These are phyloP conservation scores for Ogataea parapolymorpha DNA, from an alignment of 805 yeast species.

Conservation along the genomic window DNA sequence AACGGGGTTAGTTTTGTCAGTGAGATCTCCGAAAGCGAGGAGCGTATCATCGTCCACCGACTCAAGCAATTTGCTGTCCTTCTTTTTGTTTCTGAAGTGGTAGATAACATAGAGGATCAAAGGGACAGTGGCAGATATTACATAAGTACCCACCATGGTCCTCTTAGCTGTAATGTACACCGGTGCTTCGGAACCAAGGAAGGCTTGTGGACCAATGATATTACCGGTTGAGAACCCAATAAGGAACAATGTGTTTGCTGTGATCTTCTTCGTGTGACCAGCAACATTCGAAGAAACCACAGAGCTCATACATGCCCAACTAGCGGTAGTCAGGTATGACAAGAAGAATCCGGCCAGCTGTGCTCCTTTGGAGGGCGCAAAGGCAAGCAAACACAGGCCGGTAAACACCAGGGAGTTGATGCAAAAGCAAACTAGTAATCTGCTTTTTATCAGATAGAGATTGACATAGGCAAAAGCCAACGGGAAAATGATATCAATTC, in stretches of 20 bases:
- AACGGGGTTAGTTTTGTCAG: constrained; percentile 49
- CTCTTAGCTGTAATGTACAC: constrained; percentile 38
- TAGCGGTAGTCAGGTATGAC: constrained; percentile 24
- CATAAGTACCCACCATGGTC: constrained; percentile 31
- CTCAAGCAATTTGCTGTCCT: background rate
- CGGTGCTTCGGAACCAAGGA: constrained; percentile 42
- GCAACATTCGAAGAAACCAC: constrained; percentile 46
- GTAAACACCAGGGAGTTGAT: constrained; percentile 23
- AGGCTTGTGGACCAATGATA: constrained; percentile 48
- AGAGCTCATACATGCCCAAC: constrained; percentile 29
- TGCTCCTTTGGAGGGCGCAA: constrained; percentile 26
- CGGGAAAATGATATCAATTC: constrained; percentile 30
- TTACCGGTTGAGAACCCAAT: constrained; percentile 43
- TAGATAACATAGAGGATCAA: constrained; percentile 27
- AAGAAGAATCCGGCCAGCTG: constrained; percentile 24
- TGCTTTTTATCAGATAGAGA: constrained; percentile 20
- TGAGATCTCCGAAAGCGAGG: constrained; percentile 46
- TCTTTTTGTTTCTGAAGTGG: constrained; percentile 34
- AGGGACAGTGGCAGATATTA: constrained; percentile 12
- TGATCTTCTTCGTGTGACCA: constrained; percentile 55
- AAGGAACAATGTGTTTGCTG: constrained; percentile 43
- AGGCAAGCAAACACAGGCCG: constrained; percentile 34
- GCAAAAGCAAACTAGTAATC: constrained; percentile 24
- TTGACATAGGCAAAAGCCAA: constrained; percentile 30
- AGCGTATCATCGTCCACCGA: constrained; percentile 20